These are phyloP conservation scores for Tylopilus rubrobrunneus DNA, from an alignment of 768 basidiomycete species.

Conservation along the genomic window DNA sequence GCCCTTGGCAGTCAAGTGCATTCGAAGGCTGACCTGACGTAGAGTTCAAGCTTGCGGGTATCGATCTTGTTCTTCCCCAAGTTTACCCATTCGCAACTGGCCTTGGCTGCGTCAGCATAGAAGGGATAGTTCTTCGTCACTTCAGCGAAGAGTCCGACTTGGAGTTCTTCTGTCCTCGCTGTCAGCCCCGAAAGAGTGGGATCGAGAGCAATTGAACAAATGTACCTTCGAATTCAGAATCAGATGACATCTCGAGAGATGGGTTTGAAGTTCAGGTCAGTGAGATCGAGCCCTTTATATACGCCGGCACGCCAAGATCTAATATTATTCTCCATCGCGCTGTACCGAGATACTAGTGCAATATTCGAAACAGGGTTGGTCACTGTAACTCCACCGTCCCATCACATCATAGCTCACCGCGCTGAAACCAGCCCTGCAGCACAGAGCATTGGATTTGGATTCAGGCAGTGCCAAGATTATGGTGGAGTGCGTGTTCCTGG, in stretches of 20 bases:
- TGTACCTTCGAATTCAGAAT: not conserved
- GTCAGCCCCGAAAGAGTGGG: not conserved
- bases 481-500: too few relatives aligned
- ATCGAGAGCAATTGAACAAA: not conserved
- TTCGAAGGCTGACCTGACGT: not conserved
- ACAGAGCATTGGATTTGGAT: not conserved
- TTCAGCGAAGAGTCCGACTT: not conserved
- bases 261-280: not conserved
- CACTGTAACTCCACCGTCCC: not conserved
- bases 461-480: too few relatives aligned
- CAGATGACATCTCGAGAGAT: not conserved
- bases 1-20: not conserved
- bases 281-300: not conserved
- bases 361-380: not conserved
- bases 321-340: not conserved
- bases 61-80: not conserved
- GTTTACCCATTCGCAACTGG: not conserved
- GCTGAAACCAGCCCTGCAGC: not conserved
- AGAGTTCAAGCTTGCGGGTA: not conserved
- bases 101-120: not conserved
- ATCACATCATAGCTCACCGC: not conserved
- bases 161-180: not conserved
- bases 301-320: not conserved
- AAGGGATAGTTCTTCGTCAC: not conserved
- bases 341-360: not conserved